Evolutionary conservation across 768 basidiomycete species (phyloP).

Genomic region (Cubamyces lactineus): DNA sequence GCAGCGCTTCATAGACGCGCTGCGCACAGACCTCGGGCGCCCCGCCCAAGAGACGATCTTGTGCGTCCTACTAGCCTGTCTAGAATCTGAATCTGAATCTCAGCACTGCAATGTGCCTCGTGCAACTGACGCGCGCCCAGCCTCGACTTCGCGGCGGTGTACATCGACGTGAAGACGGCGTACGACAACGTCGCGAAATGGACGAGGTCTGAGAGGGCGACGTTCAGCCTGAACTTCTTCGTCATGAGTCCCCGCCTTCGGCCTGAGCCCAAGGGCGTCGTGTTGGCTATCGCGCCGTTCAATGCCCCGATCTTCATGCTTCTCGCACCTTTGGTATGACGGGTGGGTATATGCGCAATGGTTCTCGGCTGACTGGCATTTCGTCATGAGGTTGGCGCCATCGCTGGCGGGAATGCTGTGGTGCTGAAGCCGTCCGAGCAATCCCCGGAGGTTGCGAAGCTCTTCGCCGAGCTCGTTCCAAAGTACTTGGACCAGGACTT

Average conservation of each 20-base stretch:
- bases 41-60: constrained; percentile 61
- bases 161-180: constrained; percentile 56
- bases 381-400: constrained; percentile 58
- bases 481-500: constrained; percentile 75
- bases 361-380: constrained; percentile 16
- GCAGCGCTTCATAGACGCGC: constrained; percentile 58
- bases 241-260: constrained; percentile 65
- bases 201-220: constrained; percentile 63
- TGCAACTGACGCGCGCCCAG: constrained; percentile 38
- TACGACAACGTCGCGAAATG: constrained; percentile 73
- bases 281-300: constrained; percentile 72
- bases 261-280: constrained; percentile 79
- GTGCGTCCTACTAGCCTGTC: constrained; percentile 41
- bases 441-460: constrained; percentile 53
- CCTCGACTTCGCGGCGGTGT: constrained; percentile 58
- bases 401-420: constrained; percentile 77
- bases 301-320: constrained; percentile 72
- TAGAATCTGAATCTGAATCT: too few relatives aligned
- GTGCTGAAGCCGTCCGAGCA: constrained; percentile 80
- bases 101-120: too few relatives aligned
- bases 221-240: constrained; percentile 58
- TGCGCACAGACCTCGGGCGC: constrained; percentile 65
- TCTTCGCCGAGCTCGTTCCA: constrained; percentile 69
- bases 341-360: neutral
- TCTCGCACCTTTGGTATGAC: constrained; percentile 58